Base-by-base conservation (phyloP, 2,329 filamentous ascomycete genomes). In the Hypomyces rosellus region DNA sequence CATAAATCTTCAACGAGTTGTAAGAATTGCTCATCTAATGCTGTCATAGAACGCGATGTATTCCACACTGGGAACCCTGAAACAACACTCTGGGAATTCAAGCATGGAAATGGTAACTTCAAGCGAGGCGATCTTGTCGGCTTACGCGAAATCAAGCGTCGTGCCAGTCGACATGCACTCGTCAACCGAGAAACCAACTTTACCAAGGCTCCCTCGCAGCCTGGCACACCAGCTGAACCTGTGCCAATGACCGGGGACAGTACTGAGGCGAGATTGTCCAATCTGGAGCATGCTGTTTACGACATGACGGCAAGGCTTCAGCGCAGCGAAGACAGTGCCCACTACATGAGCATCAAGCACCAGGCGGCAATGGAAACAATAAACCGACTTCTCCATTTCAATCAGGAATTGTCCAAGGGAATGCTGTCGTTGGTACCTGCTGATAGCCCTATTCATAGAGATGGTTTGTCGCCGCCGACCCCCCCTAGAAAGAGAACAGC, bases 71-170 rank as follows among this genome's bases (percentile, higher is more conserved):
- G 89, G 11, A 91, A 88, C 40, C 90, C 92, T 12, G 93, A 97
- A 63, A 90, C 90, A 16, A 90, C 92, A 1, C 74, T 99, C 30
- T 99, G 93, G 93, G 93, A 99, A 66, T 99, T 99, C 69, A 97
- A 96, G 69, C 93, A 99, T 64, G 93, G 93, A 48, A 95, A 92
- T 62, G 92, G 92, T 48, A 97, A 88, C 66, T 99, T 99, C 74
- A 97, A 95, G 70, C 84, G 91, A 57, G 93, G 93, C 36, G 92
- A 99, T 66, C 74, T 99, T 20, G 84, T 92, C 46, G 90, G 92
- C 7, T 72, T 99, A 54, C 82, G 93, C 40, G 93, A 99, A 65
- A 99, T 99, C 69, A 96, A 96, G 70, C 86, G 93, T 54, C 82
- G 93, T 54, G 92, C 93, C 15, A 97, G 92, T 34, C 81, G 93